Conservation (phyloP, 2,329 filamentous ascomycete genomes). For the Cladosporium sp. region DNA sequence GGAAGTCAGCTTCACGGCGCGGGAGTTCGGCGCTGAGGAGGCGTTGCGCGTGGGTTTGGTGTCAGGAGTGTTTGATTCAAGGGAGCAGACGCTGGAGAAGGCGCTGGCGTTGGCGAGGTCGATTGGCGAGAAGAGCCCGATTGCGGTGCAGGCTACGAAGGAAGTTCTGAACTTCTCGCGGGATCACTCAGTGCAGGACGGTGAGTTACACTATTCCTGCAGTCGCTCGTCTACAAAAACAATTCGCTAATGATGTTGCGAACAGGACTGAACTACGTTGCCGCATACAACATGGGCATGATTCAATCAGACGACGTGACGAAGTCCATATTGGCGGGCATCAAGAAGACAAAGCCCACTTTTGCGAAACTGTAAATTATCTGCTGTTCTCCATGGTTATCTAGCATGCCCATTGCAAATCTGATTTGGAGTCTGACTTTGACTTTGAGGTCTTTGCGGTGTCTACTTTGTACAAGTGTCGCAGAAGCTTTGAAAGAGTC, state of each 20-base stretch:
- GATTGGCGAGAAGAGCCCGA: constrained; percentile 79
- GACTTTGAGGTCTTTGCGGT: neutral
- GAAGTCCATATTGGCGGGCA: constrained; percentile 70
- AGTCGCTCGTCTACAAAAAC: neutral
- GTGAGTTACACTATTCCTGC: constrained; percentile 46
- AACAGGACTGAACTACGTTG: constrained; percentile 73
- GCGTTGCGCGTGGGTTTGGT: constrained; percentile 71
- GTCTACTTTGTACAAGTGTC: neutral
- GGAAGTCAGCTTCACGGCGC: constrained; percentile 71
- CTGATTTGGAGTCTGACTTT: neutral
- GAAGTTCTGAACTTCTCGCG: constrained; percentile 79
- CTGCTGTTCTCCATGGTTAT: neutral
- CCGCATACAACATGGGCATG: constrained; percentile 82
- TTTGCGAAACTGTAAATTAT: constrained; percentile 78
- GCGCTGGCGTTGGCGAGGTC: constrained; percentile 63
- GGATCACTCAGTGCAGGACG: constrained; percentile 75
- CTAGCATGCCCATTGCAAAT: neutral
- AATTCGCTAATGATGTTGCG: neutral
- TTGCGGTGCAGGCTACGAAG: constrained; percentile 86
- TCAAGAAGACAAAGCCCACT: constrained; percentile 75
- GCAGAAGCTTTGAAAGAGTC: neutral
- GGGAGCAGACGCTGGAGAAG: constrained; percentile 62
- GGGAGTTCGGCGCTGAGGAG: constrained; percentile 68
- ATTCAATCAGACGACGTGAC: constrained; percentile 78
- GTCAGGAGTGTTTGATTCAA: constrained; percentile 60